Base-by-base conservation (phyloP, 805 yeast genomes). In the Saturnispora sanitii region DNA sequence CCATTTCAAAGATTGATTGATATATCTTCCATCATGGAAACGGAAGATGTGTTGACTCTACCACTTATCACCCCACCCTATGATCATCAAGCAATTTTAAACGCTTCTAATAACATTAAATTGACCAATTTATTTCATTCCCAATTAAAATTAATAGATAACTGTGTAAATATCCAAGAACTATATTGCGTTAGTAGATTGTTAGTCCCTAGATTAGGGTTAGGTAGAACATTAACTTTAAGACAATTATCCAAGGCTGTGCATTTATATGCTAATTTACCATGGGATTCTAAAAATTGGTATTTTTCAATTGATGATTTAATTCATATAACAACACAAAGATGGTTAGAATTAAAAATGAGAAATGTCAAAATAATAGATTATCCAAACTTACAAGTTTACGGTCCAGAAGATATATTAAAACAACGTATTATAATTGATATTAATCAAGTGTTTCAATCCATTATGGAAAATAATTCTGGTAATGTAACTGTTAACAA, bases 191-290 rank as follows among this genome's bases (percentile, higher is more conserved):
- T 23, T 8, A 15, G 32, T 21, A 21, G 42, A 8, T 3, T 27
- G 3, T 21, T 39, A 11, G 21, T 21, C 4, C 42, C 42, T 4
- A n/a, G 18, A 11, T 23, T 33, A 12, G 37, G 42, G 16, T 20
- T 39, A 12, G 42, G 42, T 9, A 18, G 42, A 13, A 33, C 27
- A 9, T 16, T 29, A 15, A 39, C 42, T 4, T 4, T 16, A 6
- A 8, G 30, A 20, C 37, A 26, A 28, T 28, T 39, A n/a, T 22
- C 37, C 8, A 39, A 39, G 33, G 35, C 37, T 27, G 37, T 33
- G 19, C 26, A 39, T 34, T 20, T 6, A 16, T 39, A 39, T 29
- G 26, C 26, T 11, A 28, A 23, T 28, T 16, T 9, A 8, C 15
- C 12, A 6, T 26, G 20, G 18, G 42, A 27, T 12, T 7, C 30